Percentiles rank a stretch among this genome's conserved stretches.
Evolutionary conservation across 176 grass and related monocot species (phyloP).

Genomic region (Elymus sibiricus): DNA sequence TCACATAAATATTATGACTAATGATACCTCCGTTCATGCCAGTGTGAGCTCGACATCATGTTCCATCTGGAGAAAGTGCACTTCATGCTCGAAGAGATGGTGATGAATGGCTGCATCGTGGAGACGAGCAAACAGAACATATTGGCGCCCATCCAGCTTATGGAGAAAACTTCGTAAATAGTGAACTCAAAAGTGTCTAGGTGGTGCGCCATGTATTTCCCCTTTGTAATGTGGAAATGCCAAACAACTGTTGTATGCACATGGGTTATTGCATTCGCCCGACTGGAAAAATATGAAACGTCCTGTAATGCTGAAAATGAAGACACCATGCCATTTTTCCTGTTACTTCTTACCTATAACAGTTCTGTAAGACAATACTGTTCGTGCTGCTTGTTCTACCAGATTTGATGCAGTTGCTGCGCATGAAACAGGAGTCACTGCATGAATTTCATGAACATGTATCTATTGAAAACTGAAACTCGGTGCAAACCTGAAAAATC

Average conservation of each 20-base stretch:
- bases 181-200: not conserved
- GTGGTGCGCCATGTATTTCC: not conserved
- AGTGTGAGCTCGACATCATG: slow-evolving; percentile 98
- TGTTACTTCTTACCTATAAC: not conserved
- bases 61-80: slow-evolving; percentile 98
- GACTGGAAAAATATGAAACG: not conserved
- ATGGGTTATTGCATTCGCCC: not conserved
- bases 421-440: not conserved
- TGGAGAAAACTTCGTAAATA: slow-evolving; percentile 86
- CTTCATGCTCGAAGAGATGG: slow-evolving; percentile 99
- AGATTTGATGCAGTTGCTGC: not conserved
- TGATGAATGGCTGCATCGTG: slow-evolving; percentile 97
- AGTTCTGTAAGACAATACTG: not conserved
- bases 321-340: not conserved
- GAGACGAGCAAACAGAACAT: slow-evolving; percentile 97
- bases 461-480: too few species aligned
- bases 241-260: not conserved
- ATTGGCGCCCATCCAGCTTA: slow-evolving; percentile 79
- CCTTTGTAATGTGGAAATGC: not conserved
- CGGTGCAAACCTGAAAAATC: not conserved
- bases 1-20: not conserved
- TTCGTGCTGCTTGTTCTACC: not conserved
- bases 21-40: not conserved
- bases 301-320: not conserved
- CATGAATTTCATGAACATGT: not conserved